Evolutionary conservation across 2,329 filamentous ascomycete genomes (phyloP), one percentile per base, ranked within the genome.

Genomic region (Phoma sp.): DNA sequence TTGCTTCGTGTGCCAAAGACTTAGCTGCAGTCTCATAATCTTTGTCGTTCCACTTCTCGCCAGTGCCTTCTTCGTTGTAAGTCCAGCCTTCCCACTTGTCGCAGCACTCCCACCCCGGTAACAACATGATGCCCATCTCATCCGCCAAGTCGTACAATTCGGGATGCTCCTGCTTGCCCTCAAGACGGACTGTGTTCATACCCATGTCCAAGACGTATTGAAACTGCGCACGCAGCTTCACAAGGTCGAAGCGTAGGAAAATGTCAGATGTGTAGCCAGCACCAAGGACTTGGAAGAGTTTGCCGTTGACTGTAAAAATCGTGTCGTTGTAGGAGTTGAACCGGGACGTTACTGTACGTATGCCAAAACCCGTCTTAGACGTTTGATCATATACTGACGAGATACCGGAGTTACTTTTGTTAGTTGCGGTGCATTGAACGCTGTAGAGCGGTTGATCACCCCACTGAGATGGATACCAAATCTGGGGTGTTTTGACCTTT

Each of bases 61-160:
- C 80, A 9, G 64, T 54, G 1, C 71, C 75, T n/a, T 88, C 81
- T 12, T 82, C 68, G 61, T 88, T 88, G 68, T 87, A 86, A 1
- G 65, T 69, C 85, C 85, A 88, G 0, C 81, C 82, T 64, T 88
- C 86, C 86, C 86, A 88, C 66, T 88, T 88, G 61, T 88, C 83
- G 67, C 86, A 88, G 69, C 86, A 88, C 57, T 88, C 85, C 85
- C 85, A 88, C 0, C 86, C 86, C 0, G 84, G 76, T 33, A 88
- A 74, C 0, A 88, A 70, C 84, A 88, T 86, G 32, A 88, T 63
- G 0, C 86, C 86, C 63, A 86, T 74, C 3, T 78, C 75, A 62
- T 88, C 85, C 1, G 85, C 83, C 2, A 87, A 74, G 0, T 83
- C 76, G 63, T 87, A 88, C 0, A 88, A 72, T 58, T 83, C 80